phyloP scores from a whole-genome alignment of 75 land plant species.

The Cupressus sempervirens region DNA sequence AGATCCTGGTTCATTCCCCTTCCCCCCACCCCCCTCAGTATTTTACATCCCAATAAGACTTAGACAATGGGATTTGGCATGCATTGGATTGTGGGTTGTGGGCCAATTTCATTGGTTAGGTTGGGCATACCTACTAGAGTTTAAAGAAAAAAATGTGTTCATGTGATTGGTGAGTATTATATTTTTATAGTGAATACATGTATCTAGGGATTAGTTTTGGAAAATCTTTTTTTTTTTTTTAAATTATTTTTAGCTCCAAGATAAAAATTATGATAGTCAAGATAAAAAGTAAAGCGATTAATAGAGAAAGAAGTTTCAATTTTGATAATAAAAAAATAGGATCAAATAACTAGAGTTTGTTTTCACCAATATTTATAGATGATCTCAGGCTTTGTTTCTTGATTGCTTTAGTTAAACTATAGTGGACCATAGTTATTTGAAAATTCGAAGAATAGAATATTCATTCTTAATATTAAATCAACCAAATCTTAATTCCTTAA shows the following conservation, averaged over 20 bases:
- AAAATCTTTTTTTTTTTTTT: slow-evolving; percentile 47
- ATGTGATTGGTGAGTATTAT: no score
- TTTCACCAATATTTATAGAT: background rate
- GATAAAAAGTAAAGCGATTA: slow-evolving; percentile 1
- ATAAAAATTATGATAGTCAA: no score
- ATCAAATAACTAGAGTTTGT: background rate
- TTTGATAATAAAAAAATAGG: background rate
- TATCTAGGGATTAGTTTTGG: slow-evolving; percentile 43
- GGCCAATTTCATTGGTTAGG: no score
- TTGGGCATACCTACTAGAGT: no score
- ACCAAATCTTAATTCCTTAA: no score
- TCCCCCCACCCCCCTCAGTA: no score
- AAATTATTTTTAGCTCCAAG: slow-evolving; percentile 21
- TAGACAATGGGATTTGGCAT: slow-evolving; percentile 85
- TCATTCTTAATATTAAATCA: no score
- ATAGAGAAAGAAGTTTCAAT: background rate
- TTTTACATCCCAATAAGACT: slow-evolving; percentile 82
- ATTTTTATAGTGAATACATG: slow-evolving; percentile 71
- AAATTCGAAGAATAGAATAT: background rate
- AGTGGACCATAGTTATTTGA: background rate
- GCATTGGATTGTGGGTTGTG: slow-evolving; percentile 77
- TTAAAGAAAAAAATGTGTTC: no score
- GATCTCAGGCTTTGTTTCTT: background rate
- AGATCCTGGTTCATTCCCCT: slow-evolving; percentile 84
- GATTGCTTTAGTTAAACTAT: background rate